Evolutionary conservation across 73 alveolate genomes (phyloP).

Genomic region (Paramecium octaurelia): DNA sequence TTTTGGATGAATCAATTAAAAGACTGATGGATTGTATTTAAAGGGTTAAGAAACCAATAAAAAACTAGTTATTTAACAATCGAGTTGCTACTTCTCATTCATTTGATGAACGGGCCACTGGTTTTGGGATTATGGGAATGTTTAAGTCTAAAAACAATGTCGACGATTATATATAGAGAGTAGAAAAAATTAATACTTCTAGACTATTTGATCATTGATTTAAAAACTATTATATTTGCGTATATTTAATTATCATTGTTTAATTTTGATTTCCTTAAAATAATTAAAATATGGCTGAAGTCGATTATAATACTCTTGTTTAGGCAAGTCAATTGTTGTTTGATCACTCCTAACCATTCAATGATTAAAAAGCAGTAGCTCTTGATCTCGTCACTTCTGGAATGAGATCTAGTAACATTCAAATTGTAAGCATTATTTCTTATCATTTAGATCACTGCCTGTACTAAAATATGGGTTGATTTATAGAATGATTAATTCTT

Average conservation of each 20-base stretch:
- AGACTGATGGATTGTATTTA: not conserved
- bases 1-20: not conserved
- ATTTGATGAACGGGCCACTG: not conserved
- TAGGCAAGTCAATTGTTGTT: conserved; percentile 14
- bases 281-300: conserved; percentile 22
- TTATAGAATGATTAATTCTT: not conserved
- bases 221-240: not conserved
- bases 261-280: not conserved
- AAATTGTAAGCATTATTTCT: not conserved
- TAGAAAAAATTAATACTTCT: conserved; percentile 13
- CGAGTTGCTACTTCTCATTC: conserved; percentile 19
- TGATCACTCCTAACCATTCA: not conserved
- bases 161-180: not conserved
- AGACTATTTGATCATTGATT: conserved; percentile 26
- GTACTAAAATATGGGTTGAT: conserved; percentile 42
- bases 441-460: not conserved
- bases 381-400: conserved; percentile 30
- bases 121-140: not conserved
- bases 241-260: not conserved
- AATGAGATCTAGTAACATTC: conserved; percentile 2
- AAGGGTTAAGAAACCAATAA: not conserved
- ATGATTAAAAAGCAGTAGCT: not conserved
- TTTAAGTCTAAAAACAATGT: not conserved
- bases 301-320: conserved; percentile 7
- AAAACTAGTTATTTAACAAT: not conserved